Evolutionary conservation across 2,329 filamentous ascomycete genomes (phyloP), one percentile per base, ranked within the genome.

Genomic region (Ascochyta koolunga): DNA sequence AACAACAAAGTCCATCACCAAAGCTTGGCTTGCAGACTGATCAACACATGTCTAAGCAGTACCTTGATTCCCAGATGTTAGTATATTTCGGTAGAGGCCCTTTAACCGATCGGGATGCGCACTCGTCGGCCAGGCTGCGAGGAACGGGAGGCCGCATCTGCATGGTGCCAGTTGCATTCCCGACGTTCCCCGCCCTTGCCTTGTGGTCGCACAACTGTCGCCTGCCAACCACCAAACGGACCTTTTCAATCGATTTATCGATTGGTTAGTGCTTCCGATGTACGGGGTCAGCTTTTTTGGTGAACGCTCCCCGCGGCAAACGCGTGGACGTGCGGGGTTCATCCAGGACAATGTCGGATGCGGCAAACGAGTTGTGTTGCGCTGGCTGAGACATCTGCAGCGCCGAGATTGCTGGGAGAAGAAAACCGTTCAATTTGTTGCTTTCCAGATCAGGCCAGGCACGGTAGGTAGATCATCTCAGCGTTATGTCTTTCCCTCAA

Each of bases 181-280:
- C 46, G 51, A 39, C 46, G 40, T 55, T 50, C 53, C 53, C 53
- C 52, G 52, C 52, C 52, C 52, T 55, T 55, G 41, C 52, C 47
- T 47, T 16, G 31, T 47, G 45, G 46, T 50, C 35, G 36, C 52
- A 55, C 52, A 24, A 43, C 15, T 44, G 37, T 22, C 45, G 31
- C n/a, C 37, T 7, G 22, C 37, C 40, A 45, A 36, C 45, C 24
- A 37, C 35, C 36, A 21, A 37, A 40, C 10, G 19, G 22, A 18
- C 9, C 45, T 49, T 45, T 41, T 22, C 36, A 50, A 41, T n/a
- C 21, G 5, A 19, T 35, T 13, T 25, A 22, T 41, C 36, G 29
- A 54, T 54, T 46, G 40, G 45, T 36, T 46, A 19, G 7, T 18
- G 24, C 40, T 39, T 50, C 46, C 18, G 40, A 18, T 33, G 44